A percentile compares a stretch with the other conserved stretches of the same genome.
Conservation (phyloP, 2,329 filamentous ascomycete species). For the Neonectria punicea region DNA sequence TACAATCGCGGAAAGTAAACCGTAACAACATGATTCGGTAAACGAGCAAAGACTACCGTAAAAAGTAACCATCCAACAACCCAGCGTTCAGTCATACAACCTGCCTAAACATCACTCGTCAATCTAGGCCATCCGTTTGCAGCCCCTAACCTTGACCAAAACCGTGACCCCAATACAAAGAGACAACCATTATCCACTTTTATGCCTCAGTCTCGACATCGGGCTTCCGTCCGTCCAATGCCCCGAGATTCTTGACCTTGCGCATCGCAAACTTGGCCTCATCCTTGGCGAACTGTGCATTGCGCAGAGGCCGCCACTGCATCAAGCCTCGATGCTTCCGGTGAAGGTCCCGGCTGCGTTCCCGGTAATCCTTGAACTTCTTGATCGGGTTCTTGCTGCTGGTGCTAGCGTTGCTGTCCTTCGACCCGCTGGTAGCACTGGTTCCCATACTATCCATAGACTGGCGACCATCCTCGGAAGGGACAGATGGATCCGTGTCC, state of each 20-base stretch:
- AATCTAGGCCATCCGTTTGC: conserved; percentile 20
- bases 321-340: conserved; percentile 90
- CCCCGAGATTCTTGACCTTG: conserved; percentile 80
- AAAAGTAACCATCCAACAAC: not conserved
- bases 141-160: not conserved
- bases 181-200: conserved; percentile 13
- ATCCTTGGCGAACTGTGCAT: conserved; percentile 86
- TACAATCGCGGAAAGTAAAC: accelerated
- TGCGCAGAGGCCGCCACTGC: conserved; percentile 94
- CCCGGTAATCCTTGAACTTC: conserved; percentile 71
- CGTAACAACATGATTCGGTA: not conserved
- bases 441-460: conserved; percentile 56
- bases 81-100: conserved; percentile 1
- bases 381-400: conserved; percentile 64
- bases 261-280: conserved; percentile 82
- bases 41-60: not conserved
- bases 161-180: conserved; percentile 4
- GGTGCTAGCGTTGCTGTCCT: conserved; percentile 44
- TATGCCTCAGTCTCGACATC: conserved; percentile 84
- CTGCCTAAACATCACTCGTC: conserved; percentile 15
- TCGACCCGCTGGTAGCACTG: conserved; percentile 45
- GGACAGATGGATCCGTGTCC: conserved; percentile 44
- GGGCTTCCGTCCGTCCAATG: conserved; percentile 83
- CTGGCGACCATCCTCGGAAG: conserved; percentile 44
- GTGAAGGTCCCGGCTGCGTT: conserved; percentile 78